Base-by-base conservation (phyloP, 768 basidiomycete genomes). In the Omphalotus guepiniiformis region DNA sequence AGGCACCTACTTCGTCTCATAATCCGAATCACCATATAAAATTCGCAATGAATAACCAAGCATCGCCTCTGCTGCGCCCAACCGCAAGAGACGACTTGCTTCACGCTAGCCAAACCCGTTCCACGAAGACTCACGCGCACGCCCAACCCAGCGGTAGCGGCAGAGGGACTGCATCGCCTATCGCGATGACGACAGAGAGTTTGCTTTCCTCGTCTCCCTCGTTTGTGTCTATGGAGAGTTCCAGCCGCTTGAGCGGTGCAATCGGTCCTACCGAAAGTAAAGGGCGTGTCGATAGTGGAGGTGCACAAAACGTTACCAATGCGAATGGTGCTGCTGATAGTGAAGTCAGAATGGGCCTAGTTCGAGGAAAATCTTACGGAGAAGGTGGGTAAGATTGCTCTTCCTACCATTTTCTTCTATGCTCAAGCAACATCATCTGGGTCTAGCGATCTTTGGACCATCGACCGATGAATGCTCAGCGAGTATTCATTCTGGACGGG, bases 281-380 rank as follows among this genome's bases (percentile, higher is more conserved):
- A 12, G n/a, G 21, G 8, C 8, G 3, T 21, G 5, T 22, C 16
- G 19, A 8, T n/a, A 9, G 21, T 43, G 28, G 5, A 27, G 2
- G 2, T 15, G 0, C 27, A 12, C 12, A 21, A 38, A 19, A 6
- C 37, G 9, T 8, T 8, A 8, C 37, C 16, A 25, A 39, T 39
- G n/a, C 7, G 4, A 6, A 18, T 9, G 19, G 13, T 6, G 18
- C 21, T 9, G 18, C 9, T 19, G 19, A 19, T 9, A n/a, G 21
- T 18, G 9, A 22, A 19, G 6, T 39, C 21, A 29, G 30, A 22
- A 34, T 45, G 5, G 32, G 43, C 13, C 18, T 45, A 16, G 43
- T 45, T 15, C 26, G 32, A 18, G 34, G 43, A 6, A 30, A 35
- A 16, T 45, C 42, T 1, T 43, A 45, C 22, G 43, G 43, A 25